phyloP scores from a whole-genome alignment of 495 filamentous ascomycete species.

The Penicillium waksmanii region DNA sequence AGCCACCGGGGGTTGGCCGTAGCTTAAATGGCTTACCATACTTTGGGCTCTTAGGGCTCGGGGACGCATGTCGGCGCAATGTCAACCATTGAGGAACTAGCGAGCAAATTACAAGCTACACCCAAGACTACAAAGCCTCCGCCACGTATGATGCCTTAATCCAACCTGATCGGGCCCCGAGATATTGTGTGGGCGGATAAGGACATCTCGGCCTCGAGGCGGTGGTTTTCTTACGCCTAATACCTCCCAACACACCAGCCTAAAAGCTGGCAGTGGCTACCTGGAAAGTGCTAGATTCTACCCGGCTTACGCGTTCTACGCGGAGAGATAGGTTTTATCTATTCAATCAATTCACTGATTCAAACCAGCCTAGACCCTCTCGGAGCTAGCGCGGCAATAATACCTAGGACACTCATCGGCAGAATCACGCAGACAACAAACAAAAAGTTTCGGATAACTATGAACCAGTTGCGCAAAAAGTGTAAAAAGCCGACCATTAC shows the following conservation, averaged over 20 bases:
- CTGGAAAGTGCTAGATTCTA: not conserved
- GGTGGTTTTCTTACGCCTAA: too few relatives aligned
- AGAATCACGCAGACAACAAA: not conserved
- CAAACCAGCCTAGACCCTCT: not conserved
- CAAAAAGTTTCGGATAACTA: not conserved
- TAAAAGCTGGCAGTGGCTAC: not conserved
- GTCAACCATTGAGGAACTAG: too few relatives aligned
- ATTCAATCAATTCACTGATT: slow-evolving; percentile 27
- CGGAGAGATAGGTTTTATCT: slow-evolving; percentile 17
- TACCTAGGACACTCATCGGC: not conserved
- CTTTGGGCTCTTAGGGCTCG: too few relatives aligned
- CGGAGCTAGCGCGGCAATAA: not conserved
- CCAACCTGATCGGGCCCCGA: too few relatives aligned
- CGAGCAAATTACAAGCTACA: too few relatives aligned
- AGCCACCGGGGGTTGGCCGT: slow-evolving; percentile 2
- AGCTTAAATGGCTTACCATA: not conserved
- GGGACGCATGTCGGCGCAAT: too few relatives aligned
- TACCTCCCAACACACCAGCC: not conserved
- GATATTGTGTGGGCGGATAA: too few relatives aligned
- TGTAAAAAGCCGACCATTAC: slow-evolving; percentile 32
- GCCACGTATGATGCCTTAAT: too few relatives aligned
- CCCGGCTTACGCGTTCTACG: not conserved
- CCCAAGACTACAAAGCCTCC: too few relatives aligned
- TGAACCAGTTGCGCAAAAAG: not conserved
- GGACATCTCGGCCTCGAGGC: too few relatives aligned